Base-by-base conservation (phyloP, 805 yeast species). In the Tanozyma kutaoensis region DNA sequence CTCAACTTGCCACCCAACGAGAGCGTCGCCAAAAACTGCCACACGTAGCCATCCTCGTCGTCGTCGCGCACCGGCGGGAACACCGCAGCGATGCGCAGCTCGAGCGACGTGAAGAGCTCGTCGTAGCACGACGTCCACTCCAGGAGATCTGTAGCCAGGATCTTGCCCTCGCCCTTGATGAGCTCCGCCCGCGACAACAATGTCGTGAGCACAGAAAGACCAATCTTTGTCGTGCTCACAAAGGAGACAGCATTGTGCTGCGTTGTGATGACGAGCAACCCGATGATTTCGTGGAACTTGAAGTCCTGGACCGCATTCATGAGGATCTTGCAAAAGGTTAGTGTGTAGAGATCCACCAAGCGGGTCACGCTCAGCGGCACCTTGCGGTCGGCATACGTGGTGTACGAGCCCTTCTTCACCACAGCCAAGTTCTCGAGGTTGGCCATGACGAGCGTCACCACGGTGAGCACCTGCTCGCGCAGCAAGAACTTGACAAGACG, bases 11-110 rank as follows among this genome's bases (percentile, higher is more conserved):
- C 95, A 34, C 95, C 88, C 36, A 88, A 61, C 0, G 97, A 88
- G 34, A 88, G 66, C 10, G 95, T 78, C 14, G 98, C 98, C 51
- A 88, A 68, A 46, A 88, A 86, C 57, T 88, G 96, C 98, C 98
- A 88, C 27, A 84, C 84, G 45, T 86, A 85, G 20, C 58, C 85
- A 43, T 78, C 88, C 28, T 59, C 58, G 22, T 49, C 48, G 22
- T 55, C 60, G 27, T 55, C 62, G 26, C 52, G 57, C 32, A 19
- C 59, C 23, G 88, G 81, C 29, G 95, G 95, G 76, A 88, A 86
- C 24, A 86, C 69, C 12, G 72, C 60, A 1, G 77, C 63, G 31
- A 88, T 64, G 48, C 82, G 72, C 4, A 84, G 79, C 52, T 82
- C 91, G 37, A 86, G 57, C 2, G 76, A 63, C 12, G 77, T 72